phyloP scores from a whole-genome alignment of 768 basidiomycete species.

The Phanerochaete sordida region DNA sequence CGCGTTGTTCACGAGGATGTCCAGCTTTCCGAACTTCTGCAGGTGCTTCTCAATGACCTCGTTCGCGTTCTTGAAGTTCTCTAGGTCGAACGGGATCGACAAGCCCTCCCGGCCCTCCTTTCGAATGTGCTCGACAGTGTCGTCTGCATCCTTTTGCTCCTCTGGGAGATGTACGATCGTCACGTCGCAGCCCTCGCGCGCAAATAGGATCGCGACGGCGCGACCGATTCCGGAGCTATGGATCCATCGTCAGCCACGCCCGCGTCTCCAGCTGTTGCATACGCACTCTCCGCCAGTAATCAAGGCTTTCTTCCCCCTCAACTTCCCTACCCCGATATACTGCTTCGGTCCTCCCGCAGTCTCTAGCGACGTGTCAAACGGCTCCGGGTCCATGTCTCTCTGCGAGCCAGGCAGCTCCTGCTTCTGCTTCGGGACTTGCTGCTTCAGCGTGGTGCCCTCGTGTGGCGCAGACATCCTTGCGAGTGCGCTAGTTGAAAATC shows the following conservation, averaged over 20 bases:
- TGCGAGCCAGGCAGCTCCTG: constrained; percentile 50
- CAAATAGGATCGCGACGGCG: constrained; percentile 46
- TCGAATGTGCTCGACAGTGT: constrained; percentile 45
- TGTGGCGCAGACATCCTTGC: constrained; percentile 10
- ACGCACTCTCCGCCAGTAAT: constrained; percentile 23
- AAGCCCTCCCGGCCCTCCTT: constrained; percentile 34
- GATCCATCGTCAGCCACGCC: background rate
- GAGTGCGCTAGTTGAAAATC: background rate
- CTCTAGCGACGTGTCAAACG: constrained; percentile 42
- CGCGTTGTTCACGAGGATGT: constrained; percentile 62
- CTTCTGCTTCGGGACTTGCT: constrained; percentile 32
- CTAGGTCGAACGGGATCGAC: constrained; percentile 40
- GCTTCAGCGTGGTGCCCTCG: constrained; percentile 19
- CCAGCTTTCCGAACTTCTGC: constrained; percentile 39
- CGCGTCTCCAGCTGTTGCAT: background rate
- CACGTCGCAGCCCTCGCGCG: constrained; percentile 51
- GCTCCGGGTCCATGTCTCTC: constrained; percentile 40
- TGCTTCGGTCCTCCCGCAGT: constrained; percentile 45
- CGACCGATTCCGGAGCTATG: constrained; percentile 47
- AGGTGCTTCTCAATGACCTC: constrained; percentile 45
- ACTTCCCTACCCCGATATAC: constrained; percentile 50
- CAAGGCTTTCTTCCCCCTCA: constrained; percentile 21
- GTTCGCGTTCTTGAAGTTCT: constrained; percentile 34
- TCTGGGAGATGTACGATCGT: constrained; percentile 52
- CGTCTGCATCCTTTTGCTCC: constrained; percentile 52